phyloP scores from a whole-genome alignment of 768 basidiomycete species.

The Lepiota venenata region DNA sequence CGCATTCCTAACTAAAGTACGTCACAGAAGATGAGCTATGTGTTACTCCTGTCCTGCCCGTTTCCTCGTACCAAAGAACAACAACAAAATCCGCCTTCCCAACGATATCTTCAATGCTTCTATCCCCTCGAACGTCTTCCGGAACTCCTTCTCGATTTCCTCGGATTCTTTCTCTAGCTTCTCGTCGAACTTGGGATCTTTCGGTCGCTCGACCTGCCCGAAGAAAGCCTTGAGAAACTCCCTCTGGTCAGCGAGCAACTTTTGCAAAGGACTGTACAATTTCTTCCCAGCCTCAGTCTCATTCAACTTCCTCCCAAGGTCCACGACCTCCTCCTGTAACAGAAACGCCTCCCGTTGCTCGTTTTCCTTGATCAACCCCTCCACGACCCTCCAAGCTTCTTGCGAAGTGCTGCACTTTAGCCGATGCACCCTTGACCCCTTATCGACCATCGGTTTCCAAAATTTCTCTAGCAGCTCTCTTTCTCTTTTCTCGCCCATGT shows the following conservation, averaged over 20 bases:
- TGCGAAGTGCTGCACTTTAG: constrained; percentile 25
- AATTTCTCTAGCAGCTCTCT: constrained; percentile 32
- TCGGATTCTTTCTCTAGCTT: neutral
- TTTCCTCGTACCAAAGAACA: neutral
- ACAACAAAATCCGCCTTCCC: constrained; percentile 3
- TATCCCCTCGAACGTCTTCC: constrained; percentile 2
- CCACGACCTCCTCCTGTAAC: constrained; percentile 12
- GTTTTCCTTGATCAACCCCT: constrained; percentile 6
- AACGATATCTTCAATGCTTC: constrained; percentile 5
- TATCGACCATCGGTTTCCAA: constrained; percentile 39
- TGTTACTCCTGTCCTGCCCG: neutral
- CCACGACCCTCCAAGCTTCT: constrained; percentile 23
- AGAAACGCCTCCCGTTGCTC: neutral
- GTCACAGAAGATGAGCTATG: too few relatives aligned
- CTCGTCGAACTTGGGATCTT: neutral
- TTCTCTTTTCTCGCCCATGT: constrained; percentile 31
- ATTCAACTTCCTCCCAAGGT: constrained; percentile 3
- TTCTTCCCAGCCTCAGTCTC: constrained; percentile 10
- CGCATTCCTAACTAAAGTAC: too few relatives aligned
- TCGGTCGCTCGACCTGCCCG: neutral
- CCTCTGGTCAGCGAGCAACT: constrained; percentile 1
- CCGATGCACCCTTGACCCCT: constrained; percentile 36
- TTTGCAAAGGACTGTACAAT: constrained; percentile 1
- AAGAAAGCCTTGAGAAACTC: neutral
- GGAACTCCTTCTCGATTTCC: neutral